A percentile compares a stretch with the other conserved stretches of the same genome.
Evolutionary conservation across 2,329 filamentous ascomycete species (phyloP).

Genomic region (Aspergillus tamarii): DNA sequence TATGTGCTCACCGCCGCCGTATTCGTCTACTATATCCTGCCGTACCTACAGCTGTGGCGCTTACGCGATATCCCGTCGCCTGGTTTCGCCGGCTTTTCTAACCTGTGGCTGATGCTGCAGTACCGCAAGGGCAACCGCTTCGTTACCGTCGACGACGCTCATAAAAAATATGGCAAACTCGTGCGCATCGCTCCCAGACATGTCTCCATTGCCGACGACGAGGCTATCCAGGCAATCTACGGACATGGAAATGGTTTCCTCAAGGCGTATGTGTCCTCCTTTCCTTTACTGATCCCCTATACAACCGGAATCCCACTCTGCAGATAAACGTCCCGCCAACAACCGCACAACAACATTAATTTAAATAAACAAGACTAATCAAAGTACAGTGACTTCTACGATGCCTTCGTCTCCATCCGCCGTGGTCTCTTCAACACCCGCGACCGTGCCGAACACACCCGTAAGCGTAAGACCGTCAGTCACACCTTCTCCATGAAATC

Average conservation of each 20-base stretch:
- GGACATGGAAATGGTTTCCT: conserved; percentile 78
- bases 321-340: not conserved
- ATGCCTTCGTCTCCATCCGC: conserved; percentile 85
- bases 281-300: too few species aligned
- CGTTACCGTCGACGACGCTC: conserved; percentile 67
- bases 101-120: conserved; percentile 76
- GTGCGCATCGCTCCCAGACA: conserved; percentile 85
- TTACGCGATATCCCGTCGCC: conserved; percentile 57
- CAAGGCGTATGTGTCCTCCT: conserved; percentile 61
- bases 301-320: too few species aligned
- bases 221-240: conserved; percentile 76
- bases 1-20: conserved; percentile 53
- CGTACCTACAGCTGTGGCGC: conserved; percentile 59
- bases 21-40: conserved; percentile 59
- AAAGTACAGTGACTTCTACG: conserved; percentile 73
- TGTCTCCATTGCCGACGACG: conserved; percentile 77
- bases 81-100: conserved; percentile 66
- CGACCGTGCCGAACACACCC: conserved; percentile 76
- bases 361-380: not conserved
- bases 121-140: conserved; percentile 69
- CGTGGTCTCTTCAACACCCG: conserved; percentile 89
- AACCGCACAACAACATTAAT: not conserved
- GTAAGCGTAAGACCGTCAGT: conserved; percentile 86
- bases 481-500: conserved; percentile 86
- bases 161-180: conserved; percentile 76